Conservation (phyloP, 306 rosid genomes). For the Cucurbita argyrosperma region DNA sequence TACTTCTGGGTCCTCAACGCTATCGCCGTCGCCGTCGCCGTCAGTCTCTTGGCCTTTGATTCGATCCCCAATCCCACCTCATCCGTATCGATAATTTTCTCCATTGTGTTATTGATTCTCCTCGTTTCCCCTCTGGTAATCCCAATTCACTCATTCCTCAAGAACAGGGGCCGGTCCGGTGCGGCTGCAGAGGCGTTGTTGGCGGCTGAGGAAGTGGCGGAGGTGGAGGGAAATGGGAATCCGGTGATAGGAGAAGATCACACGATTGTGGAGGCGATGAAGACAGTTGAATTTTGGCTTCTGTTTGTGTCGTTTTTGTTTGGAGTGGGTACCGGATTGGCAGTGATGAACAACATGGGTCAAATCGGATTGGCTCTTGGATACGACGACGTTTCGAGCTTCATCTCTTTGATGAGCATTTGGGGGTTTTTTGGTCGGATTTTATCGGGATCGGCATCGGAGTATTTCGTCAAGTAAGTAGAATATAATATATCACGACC, state of each 20-base stretch:
- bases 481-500: no score
- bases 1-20: conserved; percentile 48
- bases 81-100: conserved; percentile 26
- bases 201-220: background rate
- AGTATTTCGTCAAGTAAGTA: conserved; percentile 60
- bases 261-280: conserved; percentile 43
- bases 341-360: conserved; percentile 83
- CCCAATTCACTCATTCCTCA: conserved; percentile 32
- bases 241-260: conserved; percentile 81
- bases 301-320: conserved; percentile 72
- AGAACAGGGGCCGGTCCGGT: background rate
- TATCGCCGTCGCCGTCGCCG: conserved; percentile 48
- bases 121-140: conserved; percentile 48
- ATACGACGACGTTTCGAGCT: conserved; percentile 57
- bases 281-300: conserved; percentile 63
- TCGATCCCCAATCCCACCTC: conserved; percentile 33
- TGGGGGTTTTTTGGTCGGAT: conserved; percentile 80
- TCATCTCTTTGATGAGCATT: conserved; percentile 58
- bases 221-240: background rate
- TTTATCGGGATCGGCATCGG: conserved; percentile 46
- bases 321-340: conserved; percentile 89
- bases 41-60: conserved; percentile 37
- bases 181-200: background rate
- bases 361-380: conserved; percentile 86
- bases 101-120: conserved; percentile 28